A percentile compares a stretch with the other conserved stretches of the same genome.
These are phyloP conservation scores for Astrephomene gubernaculifera DNA, from an alignment of 139 green algal species.

Conservation along the genomic window DNA sequence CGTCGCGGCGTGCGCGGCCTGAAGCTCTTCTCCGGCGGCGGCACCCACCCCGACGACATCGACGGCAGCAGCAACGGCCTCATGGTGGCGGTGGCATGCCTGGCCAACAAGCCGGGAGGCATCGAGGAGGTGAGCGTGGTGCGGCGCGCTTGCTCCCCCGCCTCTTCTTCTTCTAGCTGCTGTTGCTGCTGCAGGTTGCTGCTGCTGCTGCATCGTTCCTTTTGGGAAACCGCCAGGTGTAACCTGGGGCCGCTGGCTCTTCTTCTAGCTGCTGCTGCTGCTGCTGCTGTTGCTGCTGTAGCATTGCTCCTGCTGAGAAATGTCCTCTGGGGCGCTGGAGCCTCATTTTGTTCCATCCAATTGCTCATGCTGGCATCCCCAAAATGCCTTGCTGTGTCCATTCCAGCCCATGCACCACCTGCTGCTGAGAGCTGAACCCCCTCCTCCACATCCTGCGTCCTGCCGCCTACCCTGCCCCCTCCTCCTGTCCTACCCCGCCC, in stretches of 20 bases:
- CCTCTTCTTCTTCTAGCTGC: not conserved
- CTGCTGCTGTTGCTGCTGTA: not conserved
- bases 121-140: slow-evolving; percentile 15
- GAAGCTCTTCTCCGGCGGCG: slow-evolving; percentile 21
- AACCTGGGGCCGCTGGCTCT: no score
- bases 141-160: no score
- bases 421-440: no score
- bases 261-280: not conserved
- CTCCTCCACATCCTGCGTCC: not conserved
- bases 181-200: not conserved
- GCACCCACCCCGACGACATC: slow-evolving; percentile 41
- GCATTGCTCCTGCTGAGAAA: no score
- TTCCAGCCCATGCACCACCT: no score
- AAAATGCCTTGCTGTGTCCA: no score
- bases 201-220: not conserved
- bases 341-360: no score
- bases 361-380: no score
- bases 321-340: no score
- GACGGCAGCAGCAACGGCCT: slow-evolving; percentile 25
- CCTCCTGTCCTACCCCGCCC: not conserved
- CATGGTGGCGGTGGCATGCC: slow-evolving; percentile 28
- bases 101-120: slow-evolving; percentile 30
- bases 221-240: no score
- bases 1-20: slow-evolving; percentile 6
- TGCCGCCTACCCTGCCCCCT: not conserved